Evolutionary conservation across 1,139 yeast species (phyloP), one percentile per base, ranked within the genome.

Genomic region (Candida sanyaensis): DNA sequence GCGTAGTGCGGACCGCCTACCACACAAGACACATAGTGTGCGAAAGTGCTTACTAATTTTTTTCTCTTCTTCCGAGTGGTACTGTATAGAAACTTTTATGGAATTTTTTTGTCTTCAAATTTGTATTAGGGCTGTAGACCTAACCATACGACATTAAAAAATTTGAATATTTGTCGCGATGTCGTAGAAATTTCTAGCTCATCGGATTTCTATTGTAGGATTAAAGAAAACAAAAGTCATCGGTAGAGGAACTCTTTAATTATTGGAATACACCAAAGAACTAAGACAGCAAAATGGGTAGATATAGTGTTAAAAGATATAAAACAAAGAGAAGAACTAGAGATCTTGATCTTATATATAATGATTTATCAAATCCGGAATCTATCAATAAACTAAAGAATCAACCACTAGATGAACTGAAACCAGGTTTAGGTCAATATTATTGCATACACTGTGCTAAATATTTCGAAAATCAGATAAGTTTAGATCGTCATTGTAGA

Each of bases 381-480:
- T 72, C 86, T 24, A 85, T 90, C 47, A 65, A 75, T 44, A 72
- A 76, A 44, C 74, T 92, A 51, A 80, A 87, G 63, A 82, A 88
- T 63, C 98, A 92, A 68, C 88, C 90, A 10, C 68, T 88, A 49
- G 97, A 93, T 66, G 98, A 92, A 69, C 83, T 83, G 44, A 86
- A 86, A 63, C 93, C 97, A 0, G 99, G 99, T 4, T 71, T 93
- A 57, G 99, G 97, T 13, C 98, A 93, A 69, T 87, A 83, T 68
- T 93, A 90, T 67, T 93, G 98, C 68, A 79, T 93, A 49, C 96
- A 91, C 56, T 93, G 99, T 75, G 96, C 96, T 46, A 88, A 86
- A 66, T 90, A 93, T 66, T 90, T 83, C 62, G 97, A 92, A 63
- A 85, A 85, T 51, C 92, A 87, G 47, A 65, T 69, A 38, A 88